Base-by-base conservation (phyloP, 306 rosid genomes). In the Hippophae rhamnoides region DNA sequence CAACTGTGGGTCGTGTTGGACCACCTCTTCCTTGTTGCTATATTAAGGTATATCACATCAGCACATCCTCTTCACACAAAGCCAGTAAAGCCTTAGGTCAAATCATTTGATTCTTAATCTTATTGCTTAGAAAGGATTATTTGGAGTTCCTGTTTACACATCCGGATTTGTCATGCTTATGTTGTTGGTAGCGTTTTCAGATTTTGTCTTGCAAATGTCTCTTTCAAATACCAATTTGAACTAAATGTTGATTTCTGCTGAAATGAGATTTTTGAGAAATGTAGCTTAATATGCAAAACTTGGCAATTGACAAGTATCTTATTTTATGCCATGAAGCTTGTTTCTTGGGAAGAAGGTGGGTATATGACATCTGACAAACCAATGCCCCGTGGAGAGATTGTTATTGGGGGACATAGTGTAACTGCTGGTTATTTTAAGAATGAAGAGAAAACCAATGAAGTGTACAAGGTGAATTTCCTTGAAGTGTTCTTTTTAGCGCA, bases 291-390 rank as follows among this genome's bases (percentile, higher is more conserved):
- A 8, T 45, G 5, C 7, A 42, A 63, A 13, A 40, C 46, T 57
- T 58, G 31, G 10, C 49, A 31, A 47, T 57, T 75, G 27, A 77
- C 61, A 43, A 52, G 7, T 56, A 47, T 66, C 52, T 58, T 73
- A 55, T 58, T 49, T 73, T 47, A 64, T 76, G 46, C 63, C 56
- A 63, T 77, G 43, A 82, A 87, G 98, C 98, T 87, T 76, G 78
- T 90, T 62, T 83, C 98, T 67, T 90, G 98, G 98, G 84, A 87
- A 78, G 86, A 81, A 71, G 96, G 98, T 60, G 92, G 96, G 44
- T 90, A 90, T 66, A 56, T 14, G 72, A 56, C 89, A 6, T 72
- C 96, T 9, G 96, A 90, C 82, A 83, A 78, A 78, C 98, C 98
- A 69, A 83, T 87, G 96, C 95, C 98, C 40, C 75, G 86, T 68